Evolutionary conservation across 2,329 filamentous ascomycete genomes (phyloP).

Genomic region (Hypoxylon sp.): DNA sequence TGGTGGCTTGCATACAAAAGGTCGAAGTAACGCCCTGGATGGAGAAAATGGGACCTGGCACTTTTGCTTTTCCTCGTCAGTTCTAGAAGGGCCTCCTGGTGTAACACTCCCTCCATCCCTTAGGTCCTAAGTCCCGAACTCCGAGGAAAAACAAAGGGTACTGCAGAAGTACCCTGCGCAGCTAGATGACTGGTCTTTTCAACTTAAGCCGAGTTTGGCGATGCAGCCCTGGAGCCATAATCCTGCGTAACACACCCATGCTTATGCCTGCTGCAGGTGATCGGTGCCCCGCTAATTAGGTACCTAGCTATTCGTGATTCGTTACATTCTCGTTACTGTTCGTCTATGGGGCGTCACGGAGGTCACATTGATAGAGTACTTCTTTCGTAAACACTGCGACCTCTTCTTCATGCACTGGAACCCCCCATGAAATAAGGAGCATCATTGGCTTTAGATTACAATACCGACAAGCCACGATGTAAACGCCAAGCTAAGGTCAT

Average conservation of each 20-base stretch:
- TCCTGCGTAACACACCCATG: not conserved
- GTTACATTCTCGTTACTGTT: too few species aligned
- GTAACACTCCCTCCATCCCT: too few species aligned
- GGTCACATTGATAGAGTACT: too few species aligned
- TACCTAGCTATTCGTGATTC: not conserved
- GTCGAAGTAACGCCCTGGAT: not conserved
- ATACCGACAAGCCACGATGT: not conserved
- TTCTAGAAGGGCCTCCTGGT: not conserved
- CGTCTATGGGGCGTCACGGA: too few species aligned
- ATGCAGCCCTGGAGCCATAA: too few species aligned
- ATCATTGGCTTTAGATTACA: not conserved
- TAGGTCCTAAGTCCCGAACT: too few species aligned
- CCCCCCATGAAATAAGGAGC: not conserved
- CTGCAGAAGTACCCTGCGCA: too few species aligned
- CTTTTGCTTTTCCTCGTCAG: not conserved
- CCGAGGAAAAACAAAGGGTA: not conserved
- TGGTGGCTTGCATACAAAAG: not conserved
- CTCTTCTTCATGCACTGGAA: not conserved
- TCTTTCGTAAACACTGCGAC: too few species aligned
- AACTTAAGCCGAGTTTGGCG: not conserved
- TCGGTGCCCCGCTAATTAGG: not conserved
- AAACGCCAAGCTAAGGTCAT: not conserved
- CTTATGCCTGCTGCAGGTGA: not conserved
- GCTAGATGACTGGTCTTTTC: too few species aligned
- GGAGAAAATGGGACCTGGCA: not conserved